Conservation (phyloP, 2,329 filamentous ascomycete species). For the Pseudogymnoascus sp. region DNA sequence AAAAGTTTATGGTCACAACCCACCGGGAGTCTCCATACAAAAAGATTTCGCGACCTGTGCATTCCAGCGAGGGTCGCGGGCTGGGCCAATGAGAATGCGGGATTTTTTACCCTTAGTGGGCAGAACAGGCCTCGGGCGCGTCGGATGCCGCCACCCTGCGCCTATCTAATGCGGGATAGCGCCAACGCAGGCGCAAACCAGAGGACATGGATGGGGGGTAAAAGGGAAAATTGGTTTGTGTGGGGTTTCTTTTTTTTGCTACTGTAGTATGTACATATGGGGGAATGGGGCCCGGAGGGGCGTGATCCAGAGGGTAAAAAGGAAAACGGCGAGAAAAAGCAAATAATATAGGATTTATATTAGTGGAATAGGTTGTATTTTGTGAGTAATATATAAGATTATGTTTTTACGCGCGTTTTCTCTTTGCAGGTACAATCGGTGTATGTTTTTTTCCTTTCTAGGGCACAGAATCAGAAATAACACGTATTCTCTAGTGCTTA, state of each 20-base stretch:
- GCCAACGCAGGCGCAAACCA: background rate
- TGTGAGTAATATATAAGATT: background rate
- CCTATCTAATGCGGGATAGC: background rate
- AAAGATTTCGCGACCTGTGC: slow-evolving; percentile 6
- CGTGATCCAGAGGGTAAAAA: background rate
- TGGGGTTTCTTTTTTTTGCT: background rate
- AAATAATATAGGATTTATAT: background rate
- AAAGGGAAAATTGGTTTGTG: slow-evolving; percentile 1
- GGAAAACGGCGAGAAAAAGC: background rate
- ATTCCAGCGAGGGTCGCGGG: background rate
- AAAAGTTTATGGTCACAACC: background rate
- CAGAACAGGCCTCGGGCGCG: background rate
- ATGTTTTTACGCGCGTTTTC: background rate
- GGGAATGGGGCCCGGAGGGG: background rate
- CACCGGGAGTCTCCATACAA: background rate
- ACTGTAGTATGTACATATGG: too few species aligned
- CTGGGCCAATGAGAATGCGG: background rate
- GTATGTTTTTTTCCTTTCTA: background rate
- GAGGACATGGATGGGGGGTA: background rate
- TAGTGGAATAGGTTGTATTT: background rate
- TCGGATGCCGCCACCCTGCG: slow-evolving; percentile 6
- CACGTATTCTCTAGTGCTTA: background rate
- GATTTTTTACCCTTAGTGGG: background rate
- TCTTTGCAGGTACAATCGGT: background rate
- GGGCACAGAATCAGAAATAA: background rate